Evolutionary conservation across 148 eudicot species (phyloP).

Genomic region (Rhododendron ovatum): DNA sequence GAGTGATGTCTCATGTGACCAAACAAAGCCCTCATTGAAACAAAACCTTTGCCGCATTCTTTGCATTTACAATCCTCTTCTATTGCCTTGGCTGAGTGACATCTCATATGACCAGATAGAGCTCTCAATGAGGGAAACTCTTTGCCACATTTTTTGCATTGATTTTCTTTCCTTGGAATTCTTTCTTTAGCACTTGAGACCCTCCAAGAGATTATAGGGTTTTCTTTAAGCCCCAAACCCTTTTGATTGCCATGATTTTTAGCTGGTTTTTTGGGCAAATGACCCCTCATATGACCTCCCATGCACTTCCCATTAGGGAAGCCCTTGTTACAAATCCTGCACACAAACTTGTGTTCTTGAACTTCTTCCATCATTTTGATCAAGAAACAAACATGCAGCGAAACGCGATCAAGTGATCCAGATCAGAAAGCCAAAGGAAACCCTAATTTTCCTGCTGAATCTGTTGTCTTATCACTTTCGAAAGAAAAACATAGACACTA

Average conservation of each 20-base stretch:
- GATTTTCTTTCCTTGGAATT: neutral
- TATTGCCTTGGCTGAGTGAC: slow-evolving; percentile 25
- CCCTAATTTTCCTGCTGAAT: slow-evolving; percentile 5
- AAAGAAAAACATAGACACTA: neutral
- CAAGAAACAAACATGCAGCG: neutral
- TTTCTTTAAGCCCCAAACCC: slow-evolving; percentile 23
- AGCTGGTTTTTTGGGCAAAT: slow-evolving; percentile 23
- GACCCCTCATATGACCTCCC: slow-evolving; percentile 48
- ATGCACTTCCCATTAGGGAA: slow-evolving; percentile 31
- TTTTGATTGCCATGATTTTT: slow-evolving; percentile 9
- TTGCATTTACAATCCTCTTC: neutral
- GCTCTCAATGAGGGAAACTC: slow-evolving; percentile 44
- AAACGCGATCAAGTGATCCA: slow-evolving; percentile 22
- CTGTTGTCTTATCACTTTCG: neutral
- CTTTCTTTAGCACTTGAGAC: slow-evolving; percentile 13
- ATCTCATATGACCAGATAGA: slow-evolving; percentile 52
- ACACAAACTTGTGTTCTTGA: slow-evolving; percentile 14
- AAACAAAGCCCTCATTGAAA: slow-evolving; percentile 38
- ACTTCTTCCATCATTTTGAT: slow-evolving; percentile 24
- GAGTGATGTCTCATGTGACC: slow-evolving; percentile 47
- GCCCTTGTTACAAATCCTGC: slow-evolving; percentile 37
- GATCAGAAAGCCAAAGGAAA: slow-evolving; percentile 22
- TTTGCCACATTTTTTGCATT: slow-evolving; percentile 52
- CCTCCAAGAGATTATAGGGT: slow-evolving; percentile 37
- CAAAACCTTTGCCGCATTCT: slow-evolving; percentile 36